Base-by-base conservation (phyloP, 73 alveolate species). In the Paramecium caudatum region DNA sequence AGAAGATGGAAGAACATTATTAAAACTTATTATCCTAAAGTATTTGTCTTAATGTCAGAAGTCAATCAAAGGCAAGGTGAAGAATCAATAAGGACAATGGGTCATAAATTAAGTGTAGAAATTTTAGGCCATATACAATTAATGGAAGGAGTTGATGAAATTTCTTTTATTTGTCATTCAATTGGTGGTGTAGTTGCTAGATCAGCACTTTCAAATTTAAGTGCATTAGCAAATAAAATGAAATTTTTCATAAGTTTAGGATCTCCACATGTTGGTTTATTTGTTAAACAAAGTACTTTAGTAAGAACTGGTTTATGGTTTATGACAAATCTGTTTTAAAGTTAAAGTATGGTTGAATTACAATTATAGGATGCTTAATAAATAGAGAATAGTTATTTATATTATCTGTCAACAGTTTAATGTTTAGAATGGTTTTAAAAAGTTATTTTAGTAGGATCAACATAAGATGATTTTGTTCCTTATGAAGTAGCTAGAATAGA, bases 261-360 rank as follows among this genome's bases (percentile, higher is more conserved):
- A 47, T 91, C 99, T n/a, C 99, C 99, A 36, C 99, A 97, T 90
- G 82, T 97, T n/a, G 99, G 99, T 15, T 70, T 95, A 94, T 30
- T 65, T 30, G 90, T 93, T 93, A 62, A 95, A 90, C 47, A 97
- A 94, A 69, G 82, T 92, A 74, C 85, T 74, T 94, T 97, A 46
- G 94, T 97, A 47, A 93, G 94, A 81, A 96, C 99, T 47, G 99
- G 99, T 30, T 95, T 97, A 94, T 97, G 99, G 99, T 91, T 97
- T 61, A 82, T 97, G 41, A 97, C 94, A 91, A 93, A 91, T 34
- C 95, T 98, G 97, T 94, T 93, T 63, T 96, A 95, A 30, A 91
- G 97, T 55, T 91, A 92, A 84, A 93, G 96, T 65, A 83, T 97
- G 49, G 95, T 93, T 47, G 96, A 97, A 90, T 93, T 97, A 47